Base-by-base conservation (phyloP, 1,139 yeast species). In the Pichia cactophila region DNA sequence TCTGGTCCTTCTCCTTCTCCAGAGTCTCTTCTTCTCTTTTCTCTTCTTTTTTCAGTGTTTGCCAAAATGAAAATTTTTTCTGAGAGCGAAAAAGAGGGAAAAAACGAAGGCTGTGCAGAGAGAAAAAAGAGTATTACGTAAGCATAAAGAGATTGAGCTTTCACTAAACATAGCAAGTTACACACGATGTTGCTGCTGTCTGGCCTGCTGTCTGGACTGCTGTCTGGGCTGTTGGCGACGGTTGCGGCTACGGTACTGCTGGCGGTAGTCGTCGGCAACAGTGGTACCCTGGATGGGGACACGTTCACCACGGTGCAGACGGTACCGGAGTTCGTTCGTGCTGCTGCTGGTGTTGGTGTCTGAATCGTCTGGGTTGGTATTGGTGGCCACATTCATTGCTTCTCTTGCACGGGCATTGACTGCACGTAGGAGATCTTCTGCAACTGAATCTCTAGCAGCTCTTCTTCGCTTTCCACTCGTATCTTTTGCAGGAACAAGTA, bases 401-500 rank as follows among this genome's bases (percentile, higher is more conserved):
- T 12, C 35, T 31, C 35, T 31, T 11, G 35, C 35, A 31, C 35
- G 35, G 14, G 35, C 4, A 5, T 31, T 14, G n/a, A 31, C 35
- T 11, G 35, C n/a, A 14, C 35, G 35, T 12, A 31, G 35, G 12
- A 31, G 35, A 12, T 31, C 35, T 31, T 31, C 35, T 14, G 50
- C 28, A 6, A 60, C 52, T 2, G 57, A 49, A 9, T 43, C 42
- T 11, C 42, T 26, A 2, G 33, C 39, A 4, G 43, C 12, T 10
- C 17, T 33, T 20, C 11, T 31, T 16, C 16, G 43, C 3, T 38
- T n/a, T n/a, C 36, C 36, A n/a, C 42, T 20, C 10, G 50, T 51
- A 1, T 50, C 42, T 16, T 50, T 45, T 14, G 62, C 61, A 14
- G 35, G 35, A 5, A 17, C 20, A 35, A 35, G 8, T 7, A 61